phyloP scores from a whole-genome alignment of 2,329 filamentous ascomycete genomes.

The Ceratocystiopsis minuta region DNA sequence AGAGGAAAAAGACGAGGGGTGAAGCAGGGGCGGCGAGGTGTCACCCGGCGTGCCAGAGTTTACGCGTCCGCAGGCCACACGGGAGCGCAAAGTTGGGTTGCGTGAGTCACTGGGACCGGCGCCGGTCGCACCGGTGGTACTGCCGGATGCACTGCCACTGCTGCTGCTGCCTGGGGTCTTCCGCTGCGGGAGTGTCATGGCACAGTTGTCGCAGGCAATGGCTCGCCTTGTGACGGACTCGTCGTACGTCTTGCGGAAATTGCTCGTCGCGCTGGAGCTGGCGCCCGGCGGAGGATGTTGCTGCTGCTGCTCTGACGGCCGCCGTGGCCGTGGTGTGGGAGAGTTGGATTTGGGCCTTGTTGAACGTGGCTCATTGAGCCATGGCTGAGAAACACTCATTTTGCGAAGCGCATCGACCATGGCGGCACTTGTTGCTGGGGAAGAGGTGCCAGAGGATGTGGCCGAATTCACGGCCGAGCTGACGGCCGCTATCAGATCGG shows the following conservation, averaged over 20 bases:
- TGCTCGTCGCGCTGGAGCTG: slow-evolving; percentile 2
- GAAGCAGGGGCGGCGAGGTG: slow-evolving; percentile 33
- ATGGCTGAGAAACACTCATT: slow-evolving; percentile 21
- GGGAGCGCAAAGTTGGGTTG: slow-evolving; percentile 41
- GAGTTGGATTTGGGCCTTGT: background rate
- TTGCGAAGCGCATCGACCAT: slow-evolving; percentile 30
- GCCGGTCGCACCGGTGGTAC: background rate
- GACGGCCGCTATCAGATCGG: slow-evolving; percentile 17
- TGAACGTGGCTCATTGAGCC: too few relatives aligned
- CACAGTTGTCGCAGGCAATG: slow-evolving; percentile 50
- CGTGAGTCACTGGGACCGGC: slow-evolving; percentile 20
- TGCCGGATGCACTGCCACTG: background rate
- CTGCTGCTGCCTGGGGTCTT: slow-evolving; percentile 14
- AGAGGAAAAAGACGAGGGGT: slow-evolving; percentile 22
- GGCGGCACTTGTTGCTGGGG: slow-evolving; percentile 14
- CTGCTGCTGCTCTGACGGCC: too few relatives aligned
- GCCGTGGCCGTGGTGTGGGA: background rate
- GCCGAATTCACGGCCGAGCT: slow-evolving; percentile 18
- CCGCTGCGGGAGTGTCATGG: slow-evolving; percentile 41
- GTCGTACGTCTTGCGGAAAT: slow-evolving; percentile 43
- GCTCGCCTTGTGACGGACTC: slow-evolving; percentile 46
- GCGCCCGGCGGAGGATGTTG: too few relatives aligned
- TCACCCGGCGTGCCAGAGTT: slow-evolving; percentile 24
- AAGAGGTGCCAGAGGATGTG: slow-evolving; percentile 10
- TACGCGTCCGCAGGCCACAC: slow-evolving; percentile 40